phyloP scores from a whole-genome alignment of 331 rosid genomes.

The Quercus lobata region DNA sequence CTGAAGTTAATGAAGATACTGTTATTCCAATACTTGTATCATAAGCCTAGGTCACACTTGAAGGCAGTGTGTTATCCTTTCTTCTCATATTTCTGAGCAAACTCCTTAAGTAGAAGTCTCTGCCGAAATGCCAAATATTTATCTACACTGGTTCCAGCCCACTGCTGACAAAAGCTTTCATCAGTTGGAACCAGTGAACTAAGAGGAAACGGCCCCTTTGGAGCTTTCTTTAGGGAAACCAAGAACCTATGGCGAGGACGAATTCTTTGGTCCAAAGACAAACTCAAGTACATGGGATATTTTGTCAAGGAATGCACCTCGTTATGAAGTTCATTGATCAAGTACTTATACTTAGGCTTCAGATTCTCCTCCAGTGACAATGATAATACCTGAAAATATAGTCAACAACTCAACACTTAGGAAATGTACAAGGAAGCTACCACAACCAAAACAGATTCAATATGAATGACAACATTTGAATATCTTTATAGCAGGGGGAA shows the following conservation, averaged over 20 bases:
- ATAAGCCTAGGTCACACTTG: constrained; percentile 17
- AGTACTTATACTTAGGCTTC: constrained; percentile 90
- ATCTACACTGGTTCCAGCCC: constrained; percentile 96
- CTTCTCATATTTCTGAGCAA: constrained; percentile 73
- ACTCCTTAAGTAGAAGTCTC: constrained; percentile 62
- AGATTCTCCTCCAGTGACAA: constrained; percentile 87
- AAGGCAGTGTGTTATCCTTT: constrained; percentile 30
- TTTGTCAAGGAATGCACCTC: constrained; percentile 91
- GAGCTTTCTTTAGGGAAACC: constrained; percentile 90
- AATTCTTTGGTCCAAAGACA: constrained; percentile 94
- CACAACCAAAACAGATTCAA: not conserved
- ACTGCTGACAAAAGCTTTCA: constrained; percentile 81
- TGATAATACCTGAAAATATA: constrained; percentile 71
- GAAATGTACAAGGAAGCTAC: not conserved
- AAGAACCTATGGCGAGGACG: constrained; percentile 97
- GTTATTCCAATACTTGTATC: constrained; percentile 20
- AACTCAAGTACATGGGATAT: constrained; percentile 92
- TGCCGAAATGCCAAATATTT: constrained; percentile 79
- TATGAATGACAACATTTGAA: not conserved
- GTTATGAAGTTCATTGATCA: constrained; percentile 83
- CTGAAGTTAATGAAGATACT: constrained; percentile 13
- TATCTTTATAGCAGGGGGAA: not conserved
- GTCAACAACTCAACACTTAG: constrained; percentile 16
- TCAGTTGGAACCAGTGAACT: constrained; percentile 90
- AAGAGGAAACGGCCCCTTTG: constrained; percentile 96